These are phyloP conservation scores for Tolypocladium tropicale DNA, from an alignment of 2,329 filamentous ascomycete species.

Conservation along the genomic window DNA sequence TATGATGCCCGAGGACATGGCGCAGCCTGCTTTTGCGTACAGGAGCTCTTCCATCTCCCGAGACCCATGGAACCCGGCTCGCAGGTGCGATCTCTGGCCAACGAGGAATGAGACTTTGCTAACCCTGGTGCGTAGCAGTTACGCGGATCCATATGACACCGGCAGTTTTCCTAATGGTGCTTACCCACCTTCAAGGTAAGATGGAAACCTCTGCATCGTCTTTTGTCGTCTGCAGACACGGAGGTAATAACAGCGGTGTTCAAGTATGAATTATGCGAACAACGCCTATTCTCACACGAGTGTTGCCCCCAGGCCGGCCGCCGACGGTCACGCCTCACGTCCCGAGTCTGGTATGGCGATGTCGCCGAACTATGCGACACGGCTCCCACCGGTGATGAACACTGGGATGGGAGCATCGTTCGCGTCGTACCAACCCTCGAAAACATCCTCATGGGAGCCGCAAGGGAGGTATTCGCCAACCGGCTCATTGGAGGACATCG, in stretches of 20 bases:
- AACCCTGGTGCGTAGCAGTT: slow-evolving; percentile 15
- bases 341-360: slow-evolving; percentile 28
- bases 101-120: slow-evolving; percentile 1
- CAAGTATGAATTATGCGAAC: slow-evolving; percentile 33
- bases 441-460: slow-evolving; percentile 20
- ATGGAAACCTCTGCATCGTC: slow-evolving; percentile 7
- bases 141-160: slow-evolving; percentile 18
- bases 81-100: slow-evolving; percentile 33
- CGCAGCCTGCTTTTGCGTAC: slow-evolving; percentile 37
- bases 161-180: slow-evolving; percentile 25
- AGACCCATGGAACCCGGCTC: slow-evolving; percentile 39
- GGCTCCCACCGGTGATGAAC: slow-evolving; percentile 29
- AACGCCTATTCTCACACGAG: slow-evolving; percentile 19
- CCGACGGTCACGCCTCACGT: slow-evolving; percentile 26
- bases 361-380: slow-evolving; percentile 30
- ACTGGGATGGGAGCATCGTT: slow-evolving; percentile 16
- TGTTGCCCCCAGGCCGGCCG: slow-evolving; percentile 3
- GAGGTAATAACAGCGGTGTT: slow-evolving; percentile 20
- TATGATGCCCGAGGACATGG: slow-evolving; percentile 31
- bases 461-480: slow-evolving; percentile 44
- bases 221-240: slow-evolving; percentile 1
- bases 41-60: slow-evolving; percentile 33
- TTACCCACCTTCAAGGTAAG: slow-evolving; percentile 29
- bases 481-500: slow-evolving; percentile 48
- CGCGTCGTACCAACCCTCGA: slow-evolving; percentile 29